Evolutionary conservation across 352 stramenopile species (phyloP), one percentile per base, ranked within the genome.

Genomic region (Phytopythium cucurbitacearum): DNA sequence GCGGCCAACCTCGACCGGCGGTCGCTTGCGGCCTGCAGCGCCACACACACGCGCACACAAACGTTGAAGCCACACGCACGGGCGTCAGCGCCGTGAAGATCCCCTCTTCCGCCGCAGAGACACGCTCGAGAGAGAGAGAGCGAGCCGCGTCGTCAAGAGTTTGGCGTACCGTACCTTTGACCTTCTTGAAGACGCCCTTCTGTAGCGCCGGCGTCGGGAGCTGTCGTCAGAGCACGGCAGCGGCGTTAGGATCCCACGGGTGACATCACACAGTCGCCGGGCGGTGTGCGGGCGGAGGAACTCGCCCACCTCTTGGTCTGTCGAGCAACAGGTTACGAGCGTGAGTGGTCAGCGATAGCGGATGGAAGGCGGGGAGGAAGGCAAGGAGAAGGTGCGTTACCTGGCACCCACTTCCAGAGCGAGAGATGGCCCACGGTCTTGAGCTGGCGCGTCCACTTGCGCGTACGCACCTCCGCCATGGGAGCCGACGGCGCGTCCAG

Each of bases 401-500:
- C 79, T 11, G 81, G 76, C 21, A 87, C 67, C 81, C 81, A 91
- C 41, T 91, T 91, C 40, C 70, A 63, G 51, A 91, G 73, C 42
- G 68, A 67, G 54, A 91, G 65, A 40, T 91, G 81, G 36, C 79
- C 81, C n/a, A 91, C 73, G 0, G 64, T 85, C 53, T 80, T 85
- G 33, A 76, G 37, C 62, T 89, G 75, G 54, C 79, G 85, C 28
- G 55, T 80, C 81, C 81, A 91, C 69, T 88, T 91, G 57, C 81
- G 76, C 51, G 62, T 67, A 49, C 76, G 81, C 60, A 91, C 82
- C 44, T 90, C 77, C 10, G 73, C 61, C 44, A 87, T 81, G 12
- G 79, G 75, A 3, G 67, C 69, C 54, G 68, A 62, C 7, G 75
- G 73, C 11, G 66, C 54, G 38, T 68, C 67, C 39, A 63, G 62